phyloP scores from a whole-genome alignment of 257 asterid species.

The Lycium ferocissimum region DNA sequence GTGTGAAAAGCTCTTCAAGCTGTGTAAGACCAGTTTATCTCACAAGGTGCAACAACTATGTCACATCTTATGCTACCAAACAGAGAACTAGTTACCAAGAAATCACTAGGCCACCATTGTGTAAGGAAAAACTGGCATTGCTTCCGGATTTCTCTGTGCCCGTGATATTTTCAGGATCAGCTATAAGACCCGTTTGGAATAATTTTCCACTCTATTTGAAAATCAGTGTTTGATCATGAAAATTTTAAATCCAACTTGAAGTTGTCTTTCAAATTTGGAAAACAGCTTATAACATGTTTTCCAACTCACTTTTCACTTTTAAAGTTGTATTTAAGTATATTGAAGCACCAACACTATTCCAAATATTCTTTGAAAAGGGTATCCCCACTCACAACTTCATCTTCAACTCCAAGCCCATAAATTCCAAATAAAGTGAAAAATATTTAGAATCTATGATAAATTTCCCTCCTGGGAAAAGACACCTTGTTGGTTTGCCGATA shows the following conservation, averaged over 20 bases:
- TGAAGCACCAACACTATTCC: too few species aligned
- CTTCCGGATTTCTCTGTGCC: conserved; percentile 17
- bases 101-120: not conserved
- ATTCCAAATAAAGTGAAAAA: too few species aligned
- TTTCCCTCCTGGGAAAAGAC: not conserved
- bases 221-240: too few species aligned
- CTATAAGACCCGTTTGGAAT: not conserved
- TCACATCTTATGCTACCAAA: not conserved
- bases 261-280: too few species aligned
- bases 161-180: not conserved
- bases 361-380: too few species aligned
- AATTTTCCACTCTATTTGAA: too few species aligned
- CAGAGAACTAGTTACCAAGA: conserved; percentile 7
- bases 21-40: conserved; percentile 18
- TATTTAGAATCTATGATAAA: not conserved
- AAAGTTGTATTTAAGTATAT: too few species aligned
- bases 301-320: too few species aligned
- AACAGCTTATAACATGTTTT: too few species aligned
- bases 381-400: too few species aligned
- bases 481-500: not conserved
- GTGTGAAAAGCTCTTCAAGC: not conserved
- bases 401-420: too few species aligned
- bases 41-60: not conserved
- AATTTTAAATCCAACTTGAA: too few species aligned
- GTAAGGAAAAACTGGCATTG: not conserved